Base-by-base conservation (phyloP, 495 filamentous ascomycete species). In the Podospora anserina region DNA sequence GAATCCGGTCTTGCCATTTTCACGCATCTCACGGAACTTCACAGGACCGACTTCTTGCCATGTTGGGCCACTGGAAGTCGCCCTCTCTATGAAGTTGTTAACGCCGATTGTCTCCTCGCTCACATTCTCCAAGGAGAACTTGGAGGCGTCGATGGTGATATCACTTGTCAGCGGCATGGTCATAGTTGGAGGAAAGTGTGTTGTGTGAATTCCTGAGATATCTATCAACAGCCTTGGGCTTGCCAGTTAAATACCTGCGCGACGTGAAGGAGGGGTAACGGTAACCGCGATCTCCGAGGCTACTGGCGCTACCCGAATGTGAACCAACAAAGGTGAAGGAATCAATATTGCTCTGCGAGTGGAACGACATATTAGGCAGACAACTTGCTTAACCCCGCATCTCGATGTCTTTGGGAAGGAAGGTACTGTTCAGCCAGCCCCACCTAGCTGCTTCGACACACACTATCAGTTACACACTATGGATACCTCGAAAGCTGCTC, bases 11-110 rank as follows among this genome's bases (percentile, higher is more conserved):
- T 64, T 30, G 62, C 67, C 67, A 4, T n/a, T 30, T 13, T 60
- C 61, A 15, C 32, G 27, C 61, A 68, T 39, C 53, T 39, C 9
- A 30, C 67, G 67, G 30, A 27, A 68, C 28, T 53, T 39, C 9
- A 27, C 57, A 16, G 54, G 28, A 5, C 67, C 61, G 15, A 68
- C 61, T 20, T 68, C 27, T 49, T 68, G 11, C 67, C 62, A 68
- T 68, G 11, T 15, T 20, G 61, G 67, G 13, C 53, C 56, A 16
- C 23, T 34, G 0, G 28, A 27, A 28, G 30, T 30, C 15, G 27
- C n/a, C n/a, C 23, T 20, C 55, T 58, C 55, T 9, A 58, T 20
- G 55, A 58, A 20, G 55, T 19, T 26, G 53, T 59, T 58, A 18
- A 68, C 57, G 2, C 44, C 49, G 13, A 16, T 54, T 9, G 67